These are phyloP conservation scores for Schizophyllum commune DNA, from an alignment of 1,284 basidiomycete species.

Conservation along the genomic window DNA sequence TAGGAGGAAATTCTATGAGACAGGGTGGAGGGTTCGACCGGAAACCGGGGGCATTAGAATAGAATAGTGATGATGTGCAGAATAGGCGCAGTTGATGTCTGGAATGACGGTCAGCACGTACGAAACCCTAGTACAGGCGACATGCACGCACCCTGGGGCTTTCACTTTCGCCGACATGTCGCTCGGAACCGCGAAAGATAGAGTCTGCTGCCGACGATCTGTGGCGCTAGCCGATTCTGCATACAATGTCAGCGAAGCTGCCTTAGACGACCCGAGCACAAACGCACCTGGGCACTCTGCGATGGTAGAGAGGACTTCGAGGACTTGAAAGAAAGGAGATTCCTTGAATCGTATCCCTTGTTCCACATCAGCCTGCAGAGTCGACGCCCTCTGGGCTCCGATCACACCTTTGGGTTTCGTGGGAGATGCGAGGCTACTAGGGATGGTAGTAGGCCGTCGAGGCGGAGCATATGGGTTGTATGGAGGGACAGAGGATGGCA, in stretches of 20 bases:
- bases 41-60: slow-evolving; percentile 44
- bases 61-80: slow-evolving; percentile 88
- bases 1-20: slow-evolving; percentile 87
- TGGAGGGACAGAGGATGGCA: slow-evolving; percentile 18
- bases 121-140: slow-evolving; percentile 1
- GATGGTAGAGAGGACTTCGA: slow-evolving; percentile 55
- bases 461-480: slow-evolving; percentile 62
- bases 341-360: slow-evolving; percentile 68
- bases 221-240: slow-evolving; percentile 70
- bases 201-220: slow-evolving; percentile 59
- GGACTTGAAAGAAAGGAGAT: slow-evolving; percentile 70
- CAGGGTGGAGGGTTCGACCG: slow-evolving; percentile 43
- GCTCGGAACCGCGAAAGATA: slow-evolving; percentile 54
- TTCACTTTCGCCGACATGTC: slow-evolving; percentile 61
- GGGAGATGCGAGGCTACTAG: slow-evolving; percentile 22
- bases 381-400: neutral
- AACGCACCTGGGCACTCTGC: slow-evolving; percentile 66
- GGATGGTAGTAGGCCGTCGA: slow-evolving; percentile 31
- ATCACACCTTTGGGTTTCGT: slow-evolving; percentile 20
- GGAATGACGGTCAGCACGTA: slow-evolving; percentile 10
- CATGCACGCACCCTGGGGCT: slow-evolving; percentile 35
- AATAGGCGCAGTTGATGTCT: slow-evolving; percentile 83
- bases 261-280: neutral
- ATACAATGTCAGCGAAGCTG: slow-evolving; percentile 9
- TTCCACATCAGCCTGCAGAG: slow-evolving; percentile 7